These are phyloP conservation scores for Pseudogymnoascus sp. DNA, from an alignment of 2,329 filamentous ascomycete genomes.

Conservation along the genomic window DNA sequence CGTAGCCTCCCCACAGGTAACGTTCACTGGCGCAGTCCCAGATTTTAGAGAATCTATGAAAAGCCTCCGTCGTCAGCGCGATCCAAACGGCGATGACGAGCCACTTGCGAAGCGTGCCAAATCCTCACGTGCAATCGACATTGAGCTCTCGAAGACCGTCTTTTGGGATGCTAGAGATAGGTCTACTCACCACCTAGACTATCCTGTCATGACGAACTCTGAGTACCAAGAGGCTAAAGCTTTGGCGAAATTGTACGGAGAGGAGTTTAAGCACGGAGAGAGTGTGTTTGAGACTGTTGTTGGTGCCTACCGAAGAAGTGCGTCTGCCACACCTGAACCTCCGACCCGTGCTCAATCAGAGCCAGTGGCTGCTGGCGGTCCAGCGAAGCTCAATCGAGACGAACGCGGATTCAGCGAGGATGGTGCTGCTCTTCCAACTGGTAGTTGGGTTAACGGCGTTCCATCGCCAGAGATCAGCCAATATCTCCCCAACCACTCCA, in stretches of 20 bases:
- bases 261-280: constrained; percentile 45
- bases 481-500: not conserved
- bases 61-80: constrained; percentile 26
- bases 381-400: constrained; percentile 24
- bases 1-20: constrained; percentile 14
- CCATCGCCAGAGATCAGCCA: not conserved
- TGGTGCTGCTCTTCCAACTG: not conserved
- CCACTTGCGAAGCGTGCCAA: constrained; percentile 40
- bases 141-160: constrained; percentile 44
- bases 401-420: constrained; percentile 20
- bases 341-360: constrained; percentile 21
- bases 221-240: constrained; percentile 47
- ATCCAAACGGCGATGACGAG: constrained; percentile 17
- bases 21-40: constrained; percentile 5
- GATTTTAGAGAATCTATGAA: constrained; percentile 12
- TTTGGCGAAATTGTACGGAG: constrained; percentile 42
- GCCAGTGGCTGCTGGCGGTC: constrained; percentile 19
- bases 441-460: constrained; percentile 3
- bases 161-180: constrained; percentile 50
- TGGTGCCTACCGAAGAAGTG: constrained; percentile 20
- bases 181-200: constrained; percentile 51
- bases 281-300: constrained; percentile 34
- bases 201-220: constrained; percentile 55
- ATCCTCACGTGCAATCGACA: constrained; percentile 50
- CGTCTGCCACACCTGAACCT: constrained; percentile 17